A percentile compares a stretch with the other conserved stretches of the same genome.
These are phyloP conservation scores for Coniophora puteana DNA, from an alignment of 1,284 basidiomycete species.

Conservation along the genomic window DNA sequence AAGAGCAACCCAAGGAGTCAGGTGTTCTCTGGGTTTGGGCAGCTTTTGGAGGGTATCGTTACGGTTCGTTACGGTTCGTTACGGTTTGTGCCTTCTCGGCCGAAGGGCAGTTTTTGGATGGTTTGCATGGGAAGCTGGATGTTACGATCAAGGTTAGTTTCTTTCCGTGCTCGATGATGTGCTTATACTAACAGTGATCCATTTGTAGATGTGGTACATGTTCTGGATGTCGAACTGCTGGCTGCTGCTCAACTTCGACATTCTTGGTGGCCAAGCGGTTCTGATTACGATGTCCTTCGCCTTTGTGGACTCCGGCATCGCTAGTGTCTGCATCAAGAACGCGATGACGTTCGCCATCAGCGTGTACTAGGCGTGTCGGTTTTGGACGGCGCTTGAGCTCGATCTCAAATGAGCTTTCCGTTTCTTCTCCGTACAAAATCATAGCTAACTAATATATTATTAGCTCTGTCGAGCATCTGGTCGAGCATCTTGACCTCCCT, in stretches of 20 bases:
- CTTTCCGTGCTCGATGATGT: neutral
- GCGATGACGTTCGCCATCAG: constrained; percentile 49
- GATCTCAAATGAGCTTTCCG: constrained; percentile 54
- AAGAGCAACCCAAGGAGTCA: constrained; percentile 72
- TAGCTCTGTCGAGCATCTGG: constrained; percentile 65
- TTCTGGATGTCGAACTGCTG: constrained; percentile 77
- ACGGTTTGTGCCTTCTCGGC: constrained; percentile 83
- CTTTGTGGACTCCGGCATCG: constrained; percentile 62
- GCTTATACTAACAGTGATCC: neutral
- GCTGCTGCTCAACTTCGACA: constrained; percentile 69
- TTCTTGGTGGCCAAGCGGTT: constrained; percentile 56
- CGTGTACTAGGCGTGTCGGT: constrained; percentile 64
- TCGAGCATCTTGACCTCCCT: constrained; percentile 80
- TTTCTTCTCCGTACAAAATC: constrained; percentile 1
- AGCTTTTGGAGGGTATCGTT: constrained; percentile 76
- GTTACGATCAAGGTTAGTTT: constrained; percentile 47
- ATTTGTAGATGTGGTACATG: constrained; percentile 57
- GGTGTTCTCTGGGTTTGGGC: constrained; percentile 76
- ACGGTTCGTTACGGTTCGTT: constrained; percentile 79
- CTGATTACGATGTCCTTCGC: constrained; percentile 69
- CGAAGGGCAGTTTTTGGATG: constrained; percentile 69
- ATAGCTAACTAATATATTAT: constrained; percentile 43
- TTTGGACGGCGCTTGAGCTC: constrained; percentile 51
- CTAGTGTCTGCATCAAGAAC: constrained; percentile 79
- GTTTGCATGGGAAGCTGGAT: constrained; percentile 60